Conservation (phyloP, 345 rosid species). For the Abelmoschus esculentus region DNA sequence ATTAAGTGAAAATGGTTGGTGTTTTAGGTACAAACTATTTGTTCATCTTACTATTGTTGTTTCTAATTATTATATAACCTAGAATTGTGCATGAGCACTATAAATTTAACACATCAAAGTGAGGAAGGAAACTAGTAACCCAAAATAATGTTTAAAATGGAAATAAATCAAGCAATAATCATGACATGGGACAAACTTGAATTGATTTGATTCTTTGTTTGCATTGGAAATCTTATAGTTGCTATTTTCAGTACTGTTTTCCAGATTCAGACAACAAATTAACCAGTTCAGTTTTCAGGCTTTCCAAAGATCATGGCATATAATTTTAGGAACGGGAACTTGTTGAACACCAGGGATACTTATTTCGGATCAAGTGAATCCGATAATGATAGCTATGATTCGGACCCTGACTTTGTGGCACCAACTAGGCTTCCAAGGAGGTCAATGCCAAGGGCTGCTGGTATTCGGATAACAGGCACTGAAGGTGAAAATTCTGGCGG, state of each 20-base stretch:
- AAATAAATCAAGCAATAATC: conserved; percentile 6
- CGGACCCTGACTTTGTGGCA: conserved; percentile 1
- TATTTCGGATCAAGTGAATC: not conserved
- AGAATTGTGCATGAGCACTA: not conserved
- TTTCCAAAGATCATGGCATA: not conserved
- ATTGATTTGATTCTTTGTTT: not conserved
- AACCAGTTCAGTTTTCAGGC: not conserved
- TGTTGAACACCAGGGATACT: not conserved
- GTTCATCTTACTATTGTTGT: not conserved
- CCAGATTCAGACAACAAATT: not conserved
- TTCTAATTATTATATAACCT: not conserved
- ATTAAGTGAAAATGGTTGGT: not conserved
- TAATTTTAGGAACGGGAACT: not conserved
- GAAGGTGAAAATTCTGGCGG: not conserved
- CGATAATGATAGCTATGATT: not conserved
- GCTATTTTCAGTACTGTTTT: not conserved
- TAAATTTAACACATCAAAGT: not conserved
- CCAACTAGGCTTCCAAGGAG: not conserved
- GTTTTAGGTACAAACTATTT: not conserved
- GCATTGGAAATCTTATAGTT: not conserved
- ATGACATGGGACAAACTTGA: not conserved
- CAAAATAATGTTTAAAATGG: conserved; percentile 3
- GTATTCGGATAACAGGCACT: not conserved
- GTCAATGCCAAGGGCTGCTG: not conserved
- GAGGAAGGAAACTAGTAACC: not conserved